phyloP scores from a whole-genome alignment of 345 rosid species.

The Turnera subulata region DNA sequence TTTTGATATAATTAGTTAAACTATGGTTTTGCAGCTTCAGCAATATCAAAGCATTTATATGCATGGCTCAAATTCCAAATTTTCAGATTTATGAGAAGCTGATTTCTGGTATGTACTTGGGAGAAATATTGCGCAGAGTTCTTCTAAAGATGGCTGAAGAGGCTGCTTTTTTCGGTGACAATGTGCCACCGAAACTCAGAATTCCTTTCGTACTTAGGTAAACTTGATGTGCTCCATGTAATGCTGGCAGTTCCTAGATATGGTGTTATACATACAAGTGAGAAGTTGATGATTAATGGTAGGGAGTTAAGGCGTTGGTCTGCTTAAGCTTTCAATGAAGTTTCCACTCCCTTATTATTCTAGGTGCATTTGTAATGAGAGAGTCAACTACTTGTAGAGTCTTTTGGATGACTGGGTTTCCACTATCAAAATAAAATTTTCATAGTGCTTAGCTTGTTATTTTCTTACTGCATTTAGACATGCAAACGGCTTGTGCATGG shows the following conservation, averaged over 20 bases:
- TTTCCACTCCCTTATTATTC: too few relatives aligned
- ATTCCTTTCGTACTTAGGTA: conserved; percentile 64
- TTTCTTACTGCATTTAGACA: too few relatives aligned
- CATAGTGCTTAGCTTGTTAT: too few relatives aligned
- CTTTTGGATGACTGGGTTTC: too few relatives aligned
- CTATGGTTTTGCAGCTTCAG: not conserved
- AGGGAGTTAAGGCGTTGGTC: not conserved
- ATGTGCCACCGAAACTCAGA: conserved; percentile 61
- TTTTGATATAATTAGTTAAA: not conserved
- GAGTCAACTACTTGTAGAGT: too few relatives aligned
- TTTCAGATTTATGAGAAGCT: conserved; percentile 83
- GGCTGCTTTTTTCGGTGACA: conserved; percentile 77
- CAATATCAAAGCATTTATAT: not conserved
- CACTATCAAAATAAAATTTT: too few relatives aligned
- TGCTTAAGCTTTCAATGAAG: not conserved
- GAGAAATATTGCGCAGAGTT: conserved; percentile 86
- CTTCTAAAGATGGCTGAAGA: conserved; percentile 82
- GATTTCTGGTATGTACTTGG: conserved; percentile 96
- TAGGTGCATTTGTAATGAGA: too few relatives aligned
- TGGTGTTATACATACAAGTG: too few relatives aligned
- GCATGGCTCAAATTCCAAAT: not conserved
- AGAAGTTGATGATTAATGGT: too few relatives aligned
- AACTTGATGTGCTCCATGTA: not conserved
- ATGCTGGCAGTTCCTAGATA: too few relatives aligned
- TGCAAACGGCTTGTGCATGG: too few relatives aligned